Evolutionary conservation across 2,329 filamentous ascomycete species (phyloP), one percentile per base, ranked within the genome.

Genomic region (Hypomyces perniciosus): DNA sequence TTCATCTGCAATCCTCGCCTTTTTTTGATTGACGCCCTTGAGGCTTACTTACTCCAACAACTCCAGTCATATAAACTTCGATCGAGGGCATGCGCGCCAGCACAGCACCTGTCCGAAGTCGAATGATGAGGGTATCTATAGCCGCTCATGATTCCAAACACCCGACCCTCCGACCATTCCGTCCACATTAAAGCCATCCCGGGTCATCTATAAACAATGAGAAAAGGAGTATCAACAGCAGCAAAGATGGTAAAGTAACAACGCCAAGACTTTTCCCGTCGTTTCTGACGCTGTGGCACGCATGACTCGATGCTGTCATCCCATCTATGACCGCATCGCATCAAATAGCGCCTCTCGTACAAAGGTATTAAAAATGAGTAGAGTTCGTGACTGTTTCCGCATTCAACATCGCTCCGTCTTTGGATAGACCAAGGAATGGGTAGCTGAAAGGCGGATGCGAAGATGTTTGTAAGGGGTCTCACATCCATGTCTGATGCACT

Each of bases 351-450:
- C 57, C 55, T 58, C 50, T 61, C 54, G 54, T 54, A 58, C 48
- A 46, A 46, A 54, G 62, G 62, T 64, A 64, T 59, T 64, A 64
- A 58, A 20, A 61, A 56, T 57, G 58, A 59, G 57, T 53, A 51
- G 48, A 59, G 51, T 58, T 50, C 37, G 47, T 50, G 35, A 38
- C 34, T 39, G 27, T 31, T 38, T 39, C 12, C 30, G 29, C 44
- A 43, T 48, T 43, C 40, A 20, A 13, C 44, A 10, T 47, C 37
- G 38, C 39, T 44, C 4, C 26, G 44, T 28, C 44, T 29, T 26
- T 12, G 29, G 41, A 37, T 26, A 40, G 37, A 43, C 26, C 9
- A 28, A 26, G 33, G 6, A 28, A 27, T 35, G 12, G 30, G 41
- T 44, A 30, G 38, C 39, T 50, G 13, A 34, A 20, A 9, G 38